Evolutionary conservation across 768 basidiomycete species (phyloP), one percentile per base, ranked within the genome.

Genomic region (Tubosaeta brunneosetosa): DNA sequence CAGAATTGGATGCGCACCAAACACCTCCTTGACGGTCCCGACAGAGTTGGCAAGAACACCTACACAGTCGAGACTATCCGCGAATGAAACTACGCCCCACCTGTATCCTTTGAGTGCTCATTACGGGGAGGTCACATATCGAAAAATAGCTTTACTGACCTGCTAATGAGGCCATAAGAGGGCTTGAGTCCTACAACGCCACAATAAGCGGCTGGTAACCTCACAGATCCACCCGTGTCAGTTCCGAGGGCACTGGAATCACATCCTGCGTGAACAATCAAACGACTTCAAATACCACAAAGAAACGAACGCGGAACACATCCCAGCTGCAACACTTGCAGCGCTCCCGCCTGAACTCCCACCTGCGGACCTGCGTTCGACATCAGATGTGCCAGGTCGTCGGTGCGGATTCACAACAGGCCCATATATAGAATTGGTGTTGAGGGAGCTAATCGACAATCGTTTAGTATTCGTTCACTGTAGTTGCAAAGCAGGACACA

Each of bases 341-440:
- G 94, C 94, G 63, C 91, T 93, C 45, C 97, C 95, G 1, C 97
- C 94, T 0, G 92, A 95, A 60, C 91, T 94, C 0, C 95, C 95
- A 2, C 95, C 95, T 0, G 94, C 88, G 27, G 84, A 86, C 44
- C 91, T 73, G 13, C 63, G 65, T 56, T 79, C 76, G 4, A 51
- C 52, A 2, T 51, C 29, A 3, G 48, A 49, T 25, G 49, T 36
- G 11, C 47, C 37, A 6, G 67, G 43, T 6, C 71, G 52, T 43
- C 73, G 71, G 46, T 78, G 78, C 0, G 94, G 93, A 61, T 97
- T 97, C 14, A 86, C 60, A 6, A 93, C 90, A 0, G 88, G 80
- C 0, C 92, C 90, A 58, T 90, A 84, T 3, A 78, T 61, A 0
- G 88, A 82, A 61, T 92, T 78, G 6, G 80, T 68, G 65, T 92